Percentiles rank a stretch among this genome's conserved stretches.
Evolutionary conservation across 2,329 filamentous ascomycete species (phyloP).

Genomic region (Penicillium glabrum): DNA sequence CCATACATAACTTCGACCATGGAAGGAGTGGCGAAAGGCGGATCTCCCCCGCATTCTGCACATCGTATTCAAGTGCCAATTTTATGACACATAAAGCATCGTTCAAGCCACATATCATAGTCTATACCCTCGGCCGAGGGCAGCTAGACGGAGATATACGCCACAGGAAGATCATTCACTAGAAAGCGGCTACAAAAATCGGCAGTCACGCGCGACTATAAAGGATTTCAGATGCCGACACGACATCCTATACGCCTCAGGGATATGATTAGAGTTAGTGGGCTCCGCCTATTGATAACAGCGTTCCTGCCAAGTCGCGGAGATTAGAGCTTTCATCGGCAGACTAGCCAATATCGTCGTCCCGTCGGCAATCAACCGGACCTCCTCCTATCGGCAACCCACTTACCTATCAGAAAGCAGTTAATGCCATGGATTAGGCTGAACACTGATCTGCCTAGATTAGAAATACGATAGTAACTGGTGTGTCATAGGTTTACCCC

Average conservation of each 20-base stretch:
- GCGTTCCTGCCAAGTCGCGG: neutral
- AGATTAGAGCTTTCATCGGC: conserved; percentile 16
- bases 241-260: neutral
- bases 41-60: neutral
- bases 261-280: neutral
- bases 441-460: neutral
- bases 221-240: conserved; percentile 1
- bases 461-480: neutral
- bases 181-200: conserved; percentile 1
- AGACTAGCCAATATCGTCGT: conserved; percentile 13
- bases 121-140: neutral
- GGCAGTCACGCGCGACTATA: conserved; percentile 4
- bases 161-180: conserved; percentile 2
- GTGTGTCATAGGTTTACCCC: conserved; percentile 14
- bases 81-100: neutral
- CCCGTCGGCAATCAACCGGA: conserved; percentile 14
- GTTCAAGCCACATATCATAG: neutral
- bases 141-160: neutral
- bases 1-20: neutral
- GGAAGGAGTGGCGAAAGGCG: neutral
- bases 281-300: neutral
- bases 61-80: neutral
- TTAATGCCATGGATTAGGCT: neutral
- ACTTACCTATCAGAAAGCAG: conserved; percentile 2
- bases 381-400: conserved; percentile 11